Percentiles rank a stretch among this genome's conserved stretches.
Evolutionary conservation across 768 basidiomycete genomes (phyloP).

Genomic region (Kwoniella sp.): DNA sequence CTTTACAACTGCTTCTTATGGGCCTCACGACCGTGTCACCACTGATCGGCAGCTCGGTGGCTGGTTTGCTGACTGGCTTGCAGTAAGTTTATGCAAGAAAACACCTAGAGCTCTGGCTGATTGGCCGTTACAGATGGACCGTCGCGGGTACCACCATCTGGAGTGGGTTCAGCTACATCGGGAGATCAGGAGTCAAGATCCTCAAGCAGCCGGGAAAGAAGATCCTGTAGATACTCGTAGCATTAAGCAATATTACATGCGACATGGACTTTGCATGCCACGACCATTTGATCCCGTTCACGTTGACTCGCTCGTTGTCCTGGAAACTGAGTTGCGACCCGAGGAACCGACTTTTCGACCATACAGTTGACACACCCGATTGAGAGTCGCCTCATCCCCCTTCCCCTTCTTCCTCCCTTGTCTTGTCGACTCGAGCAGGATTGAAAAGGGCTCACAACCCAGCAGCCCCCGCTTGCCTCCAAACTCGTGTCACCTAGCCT

Average conservation of each 20-base stretch:
- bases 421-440: too few relatives aligned
- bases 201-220: conserved; percentile 27
- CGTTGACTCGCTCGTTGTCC: too few relatives aligned
- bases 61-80: conserved; percentile 59
- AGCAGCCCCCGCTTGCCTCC: not conserved
- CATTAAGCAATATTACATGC: too few relatives aligned
- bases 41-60: conserved; percentile 59
- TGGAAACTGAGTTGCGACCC: too few relatives aligned
- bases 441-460: too few relatives aligned
- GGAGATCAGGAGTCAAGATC: conserved; percentile 45
- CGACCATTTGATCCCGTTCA: too few relatives aligned
- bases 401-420: too few relatives aligned
- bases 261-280: too few relatives aligned
- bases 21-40: conserved; percentile 81
- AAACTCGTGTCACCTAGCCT: not conserved
- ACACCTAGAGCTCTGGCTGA: not conserved
- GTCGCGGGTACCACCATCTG: conserved; percentile 88
- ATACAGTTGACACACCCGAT: too few relatives aligned
- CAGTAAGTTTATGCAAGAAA: conserved; percentile 59
- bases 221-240: not conserved
- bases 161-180: conserved; percentile 63
- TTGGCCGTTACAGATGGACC: conserved; percentile 58
- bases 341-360: too few relatives aligned
- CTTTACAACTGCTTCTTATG: conserved; percentile 86
- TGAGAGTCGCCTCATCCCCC: too few relatives aligned